Conservation (phyloP, 768 basidiomycete genomes). For the Amylocystis lapponica region DNA sequence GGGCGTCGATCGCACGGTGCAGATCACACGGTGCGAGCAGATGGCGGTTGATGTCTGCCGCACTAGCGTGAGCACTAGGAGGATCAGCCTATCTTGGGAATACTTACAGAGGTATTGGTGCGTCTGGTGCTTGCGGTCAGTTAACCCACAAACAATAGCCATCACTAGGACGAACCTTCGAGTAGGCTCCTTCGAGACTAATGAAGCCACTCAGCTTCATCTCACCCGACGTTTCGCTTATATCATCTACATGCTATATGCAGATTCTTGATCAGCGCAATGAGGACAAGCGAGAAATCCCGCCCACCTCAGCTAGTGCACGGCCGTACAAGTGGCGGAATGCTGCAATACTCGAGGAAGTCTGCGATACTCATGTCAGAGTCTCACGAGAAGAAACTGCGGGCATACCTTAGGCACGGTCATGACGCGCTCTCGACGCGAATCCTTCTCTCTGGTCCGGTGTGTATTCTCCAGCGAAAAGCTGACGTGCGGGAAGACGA, state of each 20-base stretch:
- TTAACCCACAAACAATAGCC: background rate
- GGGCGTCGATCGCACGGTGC: slow-evolving; percentile 58
- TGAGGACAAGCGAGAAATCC: background rate
- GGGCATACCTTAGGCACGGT: slow-evolving; percentile 60
- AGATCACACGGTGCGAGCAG: slow-evolving; percentile 61
- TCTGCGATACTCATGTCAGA: slow-evolving; percentile 35
- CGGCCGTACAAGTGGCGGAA: slow-evolving; percentile 76
- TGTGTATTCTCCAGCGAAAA: slow-evolving; percentile 62
- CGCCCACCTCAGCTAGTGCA: slow-evolving; percentile 59
- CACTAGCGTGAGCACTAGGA: no score
- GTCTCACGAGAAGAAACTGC: background rate
- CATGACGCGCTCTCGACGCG: slow-evolving; percentile 41
- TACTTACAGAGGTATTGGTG: slow-evolving; percentile 82
- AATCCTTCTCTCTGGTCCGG: slow-evolving; percentile 29
- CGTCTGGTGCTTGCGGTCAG: slow-evolving; percentile 39
- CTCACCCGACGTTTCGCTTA: slow-evolving; percentile 42
- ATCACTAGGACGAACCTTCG: slow-evolving; percentile 45
- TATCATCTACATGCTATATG: slow-evolving; percentile 61
- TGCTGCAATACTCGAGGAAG: slow-evolving; percentile 51
- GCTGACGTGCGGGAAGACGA: slow-evolving; percentile 64
- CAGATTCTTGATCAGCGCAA: slow-evolving; percentile 3
- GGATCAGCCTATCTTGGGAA: no score
- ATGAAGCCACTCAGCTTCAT: slow-evolving; percentile 77
- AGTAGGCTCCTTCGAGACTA: slow-evolving; percentile 66
- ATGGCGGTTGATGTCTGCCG: slow-evolving; percentile 74